Conservation (phyloP, 805 yeast genomes). For the Saturnispora bothae region DNA sequence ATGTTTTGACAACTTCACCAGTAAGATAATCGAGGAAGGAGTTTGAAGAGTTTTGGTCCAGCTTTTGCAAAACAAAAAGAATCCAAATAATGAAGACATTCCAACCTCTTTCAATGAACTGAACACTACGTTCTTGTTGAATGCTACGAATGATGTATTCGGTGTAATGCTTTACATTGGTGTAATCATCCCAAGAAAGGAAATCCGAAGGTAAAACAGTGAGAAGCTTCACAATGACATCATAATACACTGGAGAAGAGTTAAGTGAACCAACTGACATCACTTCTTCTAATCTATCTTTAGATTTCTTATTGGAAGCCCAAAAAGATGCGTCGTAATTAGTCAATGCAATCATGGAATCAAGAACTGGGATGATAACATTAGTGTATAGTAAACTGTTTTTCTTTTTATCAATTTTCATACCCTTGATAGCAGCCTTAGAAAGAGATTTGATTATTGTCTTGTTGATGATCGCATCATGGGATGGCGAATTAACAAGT, state of each 20-base stretch:
- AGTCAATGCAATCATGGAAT: constrained; percentile 35
- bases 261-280: constrained; percentile 43
- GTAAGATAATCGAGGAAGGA: constrained; percentile 10
- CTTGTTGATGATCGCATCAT: constrained; percentile 17
- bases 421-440: constrained; percentile 34
- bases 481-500: constrained; percentile 16
- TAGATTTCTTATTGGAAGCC: constrained; percentile 37
- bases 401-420: constrained; percentile 27
- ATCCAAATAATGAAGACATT: constrained; percentile 16
- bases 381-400: constrained; percentile 35
- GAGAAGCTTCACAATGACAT: constrained; percentile 13
- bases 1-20: constrained; percentile 8
- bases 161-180: constrained; percentile 10
- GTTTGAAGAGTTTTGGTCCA: constrained; percentile 4
- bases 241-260: constrained; percentile 42
- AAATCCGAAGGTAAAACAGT: constrained; percentile 17
- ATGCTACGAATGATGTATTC: constrained; percentile 16
- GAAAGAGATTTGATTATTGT: constrained; percentile 30
- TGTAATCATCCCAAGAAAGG: constrained; percentile 9
- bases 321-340: constrained; percentile 42
- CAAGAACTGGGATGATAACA: constrained; percentile 38
- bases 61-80: background rate
- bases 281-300: constrained; percentile 35
- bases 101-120: constrained; percentile 23
- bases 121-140: constrained; percentile 16